These are phyloP conservation scores for Trichoderma sp. DNA, from an alignment of 2,329 filamentous ascomycete genomes.

Conservation along the genomic window DNA sequence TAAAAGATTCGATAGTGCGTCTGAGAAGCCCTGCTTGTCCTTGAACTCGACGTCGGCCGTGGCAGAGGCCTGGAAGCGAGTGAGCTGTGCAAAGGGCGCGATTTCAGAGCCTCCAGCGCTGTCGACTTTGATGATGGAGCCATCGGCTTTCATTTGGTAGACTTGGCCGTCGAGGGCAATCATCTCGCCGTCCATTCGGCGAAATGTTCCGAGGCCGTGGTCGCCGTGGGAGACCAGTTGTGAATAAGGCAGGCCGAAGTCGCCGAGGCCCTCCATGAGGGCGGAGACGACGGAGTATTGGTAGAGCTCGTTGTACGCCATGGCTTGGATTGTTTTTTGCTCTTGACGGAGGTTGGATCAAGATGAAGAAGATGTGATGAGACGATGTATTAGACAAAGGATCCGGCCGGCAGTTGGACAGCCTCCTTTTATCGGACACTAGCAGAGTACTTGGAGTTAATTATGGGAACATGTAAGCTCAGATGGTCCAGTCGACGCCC, in stretches of 20 bases:
- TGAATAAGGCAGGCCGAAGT: neutral
- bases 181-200: conserved; percentile 18
- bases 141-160: conserved; percentile 20
- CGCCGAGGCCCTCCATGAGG: conserved; percentile 16
- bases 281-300: conserved; percentile 16
- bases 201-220: conserved; percentile 18
- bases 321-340: neutral
- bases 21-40: conserved; percentile 5
- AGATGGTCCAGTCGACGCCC: neutral
- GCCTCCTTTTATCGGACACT: neutral
- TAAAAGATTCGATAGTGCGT: neutral
- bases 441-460: neutral
- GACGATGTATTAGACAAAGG: neutral
- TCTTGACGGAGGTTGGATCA: neutral
- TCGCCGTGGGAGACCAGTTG: neutral
- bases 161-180: conserved; percentile 2
- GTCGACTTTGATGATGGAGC: conserved; percentile 6
- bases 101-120: neutral
- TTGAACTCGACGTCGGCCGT: neutral
- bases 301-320: conserved; percentile 18
- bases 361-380: neutral
- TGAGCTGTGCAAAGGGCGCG: conserved; percentile 13
- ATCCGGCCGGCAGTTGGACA: neutral
- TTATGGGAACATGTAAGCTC: neutral
- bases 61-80: neutral